Evolutionary conservation across 2,329 filamentous ascomycete genomes (phyloP).

Genomic region (Myriosclerotinia duriaeana): DNA sequence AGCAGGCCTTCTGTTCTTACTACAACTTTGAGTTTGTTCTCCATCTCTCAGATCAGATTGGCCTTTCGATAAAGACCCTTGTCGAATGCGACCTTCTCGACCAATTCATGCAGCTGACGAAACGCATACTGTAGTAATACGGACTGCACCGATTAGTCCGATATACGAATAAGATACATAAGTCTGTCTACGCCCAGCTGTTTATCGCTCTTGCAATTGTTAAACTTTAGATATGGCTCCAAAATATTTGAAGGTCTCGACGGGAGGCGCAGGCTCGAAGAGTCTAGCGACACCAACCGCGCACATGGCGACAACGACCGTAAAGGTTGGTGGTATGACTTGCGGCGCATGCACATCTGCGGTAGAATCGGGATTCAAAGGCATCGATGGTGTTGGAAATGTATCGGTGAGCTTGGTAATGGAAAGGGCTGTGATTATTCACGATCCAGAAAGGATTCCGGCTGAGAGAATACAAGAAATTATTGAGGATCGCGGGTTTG

Average conservation of each 20-base stretch:
- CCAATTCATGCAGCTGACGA: constrained; percentile 21
- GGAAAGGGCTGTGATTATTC: constrained; percentile 91
- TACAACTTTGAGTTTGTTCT: constrained; percentile 1
- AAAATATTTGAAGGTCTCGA: constrained; percentile 36
- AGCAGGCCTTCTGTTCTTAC: constrained; percentile 23
- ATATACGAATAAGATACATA: constrained; percentile 22
- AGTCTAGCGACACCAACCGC: constrained; percentile 33
- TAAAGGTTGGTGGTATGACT: constrained; percentile 86
- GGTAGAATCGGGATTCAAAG: constrained; percentile 88
- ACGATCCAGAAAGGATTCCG: constrained; percentile 73
- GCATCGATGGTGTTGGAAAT: constrained; percentile 74
- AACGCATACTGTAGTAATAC: constrained; percentile 15
- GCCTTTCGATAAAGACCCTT: constrained; percentile 23
- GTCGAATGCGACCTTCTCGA: constrained; percentile 11
- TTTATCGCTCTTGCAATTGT: not conserved
- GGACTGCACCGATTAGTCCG: constrained; percentile 5
- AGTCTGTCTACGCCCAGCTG: constrained; percentile 5
- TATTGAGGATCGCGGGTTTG: constrained; percentile 90
- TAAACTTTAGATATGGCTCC: constrained; percentile 36
- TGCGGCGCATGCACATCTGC: constrained; percentile 94
- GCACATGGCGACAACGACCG: constrained; percentile 83
- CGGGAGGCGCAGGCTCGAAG: constrained; percentile 28
- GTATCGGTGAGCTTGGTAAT: constrained; percentile 93
- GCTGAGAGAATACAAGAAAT: constrained; percentile 77
- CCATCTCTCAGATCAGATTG: constrained; percentile 13